Base-by-base conservation (phyloP, 2,329 filamentous ascomycete genomes). In the Myriosclerotinia scirpicola region DNA sequence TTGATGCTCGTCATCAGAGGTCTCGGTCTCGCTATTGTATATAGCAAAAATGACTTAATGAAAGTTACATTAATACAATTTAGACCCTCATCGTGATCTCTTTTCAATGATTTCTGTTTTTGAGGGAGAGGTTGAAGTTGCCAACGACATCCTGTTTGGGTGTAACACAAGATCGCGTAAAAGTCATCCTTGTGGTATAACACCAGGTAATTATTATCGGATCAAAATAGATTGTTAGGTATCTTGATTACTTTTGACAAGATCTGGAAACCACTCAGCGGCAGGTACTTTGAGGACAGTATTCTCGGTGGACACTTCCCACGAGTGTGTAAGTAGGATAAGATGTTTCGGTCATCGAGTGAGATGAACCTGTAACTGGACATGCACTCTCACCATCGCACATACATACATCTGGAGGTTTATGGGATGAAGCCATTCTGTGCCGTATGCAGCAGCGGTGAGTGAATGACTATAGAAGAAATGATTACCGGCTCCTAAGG, bases 11-110 rank as follows among this genome's bases (percentile, higher is more conserved):
- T 17, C 56, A 50, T 50, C 8, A 50, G 14, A 60, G 34, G 8
- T 50, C 15, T 17, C 58, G 26, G 44, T 50, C 44, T 38, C 30
- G 58, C 44, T 60, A 50, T 60, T 38, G 12, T 60, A 38, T 38
- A 26, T 38, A 60, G 30, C 44, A 17, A 38, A 60, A 60, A 60
- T n/a, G 44, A 50, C 30, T 60, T 50, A 60, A 59, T 60, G 44
- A 50, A 60, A 26, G 42, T 50, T 60, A 38, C 42, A 22, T 60
- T 36, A 36, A 48, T 48, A 20, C 42, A 60, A 60, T 48, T 22
- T 34, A 20, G 12, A 48, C 6, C 11, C 42, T 60, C n/a, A 34
- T n/a, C 20, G 55, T 60, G 42, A 60, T 17, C 17, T 48, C 20
- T 6, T 48, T 8, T 36, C 12, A 11, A 48, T 22, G 42, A 34